These are phyloP conservation scores for Podospora tetraspora DNA, from an alignment of 495 filamentous ascomycete genomes.

Conservation along the genomic window DNA sequence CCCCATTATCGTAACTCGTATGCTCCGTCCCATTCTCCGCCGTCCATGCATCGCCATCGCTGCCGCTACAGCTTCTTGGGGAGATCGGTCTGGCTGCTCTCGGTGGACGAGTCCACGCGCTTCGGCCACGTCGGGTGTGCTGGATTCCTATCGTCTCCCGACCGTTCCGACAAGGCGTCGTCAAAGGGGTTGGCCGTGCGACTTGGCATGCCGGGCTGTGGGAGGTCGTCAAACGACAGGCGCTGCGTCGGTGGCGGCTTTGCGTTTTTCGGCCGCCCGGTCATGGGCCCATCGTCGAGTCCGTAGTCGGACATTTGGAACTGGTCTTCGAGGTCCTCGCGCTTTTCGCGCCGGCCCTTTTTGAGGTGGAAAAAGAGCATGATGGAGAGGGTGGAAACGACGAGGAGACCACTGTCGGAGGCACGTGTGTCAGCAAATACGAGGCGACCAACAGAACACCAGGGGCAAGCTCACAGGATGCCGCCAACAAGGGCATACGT, in stretches of 20 bases:
- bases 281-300: slow-evolving; percentile 17
- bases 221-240: slow-evolving; percentile 12
- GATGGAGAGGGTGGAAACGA: slow-evolving; percentile 13
- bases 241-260: slow-evolving; percentile 2
- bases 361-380: slow-evolving; percentile 24
- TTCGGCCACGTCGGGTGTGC: slow-evolving; percentile 7
- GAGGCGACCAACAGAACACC: neutral
- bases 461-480: slow-evolving; percentile 20
- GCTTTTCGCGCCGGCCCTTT: slow-evolving; percentile 21
- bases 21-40: neutral
- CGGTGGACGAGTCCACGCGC: slow-evolving; percentile 2
- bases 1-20: neutral
- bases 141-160: slow-evolving; percentile 1
- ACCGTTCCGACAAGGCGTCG: neutral
- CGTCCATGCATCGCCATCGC: neutral
- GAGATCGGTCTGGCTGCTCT: slow-evolving; percentile 5
- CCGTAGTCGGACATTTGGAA: slow-evolving; percentile 28
- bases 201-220: slow-evolving; percentile 3
- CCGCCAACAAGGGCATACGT: slow-evolving; percentile 28
- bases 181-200: slow-evolving; percentile 3
- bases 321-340: slow-evolving; percentile 24
- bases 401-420: slow-evolving; percentile 18
- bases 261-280: neutral
- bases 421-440: neutral
- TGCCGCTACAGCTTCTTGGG: neutral